Base-by-base conservation (phyloP, 768 basidiomycete species). In the Boletus rubescentipes region DNA sequence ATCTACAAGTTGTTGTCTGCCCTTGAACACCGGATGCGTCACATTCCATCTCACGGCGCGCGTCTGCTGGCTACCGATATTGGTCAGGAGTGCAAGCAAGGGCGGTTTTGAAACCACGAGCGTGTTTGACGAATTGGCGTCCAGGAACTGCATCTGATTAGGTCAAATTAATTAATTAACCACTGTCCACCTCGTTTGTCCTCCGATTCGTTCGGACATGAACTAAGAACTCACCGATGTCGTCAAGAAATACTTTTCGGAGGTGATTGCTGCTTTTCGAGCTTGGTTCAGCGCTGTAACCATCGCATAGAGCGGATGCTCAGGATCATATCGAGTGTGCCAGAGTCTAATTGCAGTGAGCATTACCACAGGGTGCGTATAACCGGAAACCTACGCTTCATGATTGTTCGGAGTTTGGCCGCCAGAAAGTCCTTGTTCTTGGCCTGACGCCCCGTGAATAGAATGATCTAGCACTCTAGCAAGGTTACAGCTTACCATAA, bases 21-120 rank as follows among this genome's bases (percentile, higher is more conserved):
- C 60, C 21, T 65, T 54, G 70, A 77, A 84, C 10, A 73, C 69
- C 2, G 74, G 57, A n/a, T 68, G 64, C 5, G 71, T 72, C 35
- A 82, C 73, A 20, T 64, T 74, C 81, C 81, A 84, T 23, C 55
- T 65, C 23, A 68, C 64, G 10, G 60, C 50, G 5, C 65, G 63
- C 14, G 68, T 61, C n/a, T 71, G 70, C 42, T 63, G 55, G 47
- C 63, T 72, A 32, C 83, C 84, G 35, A 71, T 62, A 67, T 86
- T 85, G 5, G 84, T 79, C 55, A 85, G 63, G 32, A 85, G 76
- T 7, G 79, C 69, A 40, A 85, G 74, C 55, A 86, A 65, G 1
- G 85, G 83, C 0, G 77, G 74, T 59, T 86, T 86, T 36, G 74
- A 82, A 34, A 84, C 63, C 2, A 73, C 78, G 30, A 86, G 64